Percentiles rank a stretch among this genome's conserved stretches.
phyloP scores from a whole-genome alignment of 2,329 filamentous ascomycete species.

The Fusarium mundagurra region DNA sequence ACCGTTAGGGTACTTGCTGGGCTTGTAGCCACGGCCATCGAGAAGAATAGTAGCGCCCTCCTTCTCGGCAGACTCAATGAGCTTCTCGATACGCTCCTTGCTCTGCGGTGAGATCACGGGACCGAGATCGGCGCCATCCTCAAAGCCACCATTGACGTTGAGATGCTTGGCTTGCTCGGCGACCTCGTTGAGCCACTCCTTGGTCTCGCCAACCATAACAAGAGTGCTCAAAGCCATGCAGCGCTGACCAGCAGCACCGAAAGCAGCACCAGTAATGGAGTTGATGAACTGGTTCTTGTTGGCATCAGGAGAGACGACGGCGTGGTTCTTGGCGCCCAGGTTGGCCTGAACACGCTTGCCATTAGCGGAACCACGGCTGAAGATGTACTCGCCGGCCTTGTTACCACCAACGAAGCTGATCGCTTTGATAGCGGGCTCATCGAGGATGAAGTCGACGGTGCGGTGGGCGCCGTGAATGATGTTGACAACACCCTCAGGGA shows the following conservation, averaged over 20 bases:
- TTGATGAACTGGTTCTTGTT: conserved; percentile 93
- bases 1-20: conserved; percentile 82
- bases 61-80: conserved; percentile 80
- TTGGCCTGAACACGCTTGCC: conserved; percentile 91
- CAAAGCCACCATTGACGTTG: conserved; percentile 82
- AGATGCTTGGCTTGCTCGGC: conserved; percentile 79
- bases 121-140: conserved; percentile 80
- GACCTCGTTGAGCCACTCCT: conserved; percentile 82
- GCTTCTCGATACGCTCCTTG: conserved; percentile 78
- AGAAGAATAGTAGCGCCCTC: conserved; percentile 86
- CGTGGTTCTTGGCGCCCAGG: conserved; percentile 89
- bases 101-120: conserved; percentile 84
- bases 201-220: conserved; percentile 86
- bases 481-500: conserved; percentile 84
- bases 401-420: conserved; percentile 88
- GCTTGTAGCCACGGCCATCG: conserved; percentile 79
- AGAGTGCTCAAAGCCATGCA: conserved; percentile 89
- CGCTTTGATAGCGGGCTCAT: conserved; percentile 86
- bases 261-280: conserved; percentile 83
- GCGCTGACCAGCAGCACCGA: conserved; percentile 84
- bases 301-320: conserved; percentile 83
- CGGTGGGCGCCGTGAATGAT: conserved; percentile 82
- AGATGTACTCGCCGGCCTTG: conserved; percentile 91
- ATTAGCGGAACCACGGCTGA: conserved; percentile 78
- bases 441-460: conserved; percentile 87